phyloP scores from a whole-genome alignment of 2,329 filamentous ascomycete species.

The Fusarium compactum region DNA sequence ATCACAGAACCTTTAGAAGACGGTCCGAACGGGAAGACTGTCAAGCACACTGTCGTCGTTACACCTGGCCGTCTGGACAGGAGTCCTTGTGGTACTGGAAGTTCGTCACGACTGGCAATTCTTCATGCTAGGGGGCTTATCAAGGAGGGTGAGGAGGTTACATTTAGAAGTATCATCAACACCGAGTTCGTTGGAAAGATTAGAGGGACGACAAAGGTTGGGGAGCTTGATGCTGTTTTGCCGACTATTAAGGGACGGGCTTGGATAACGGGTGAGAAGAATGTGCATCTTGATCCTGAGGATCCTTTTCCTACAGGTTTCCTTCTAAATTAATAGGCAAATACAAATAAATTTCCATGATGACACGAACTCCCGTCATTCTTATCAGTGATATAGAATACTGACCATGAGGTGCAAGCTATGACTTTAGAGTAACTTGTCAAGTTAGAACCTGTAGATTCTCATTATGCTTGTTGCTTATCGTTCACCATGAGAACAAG shows the following conservation, averaged over 20 bases:
- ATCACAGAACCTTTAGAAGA: constrained; percentile 47
- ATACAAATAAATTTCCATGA: not conserved
- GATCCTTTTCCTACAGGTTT: constrained; percentile 14
- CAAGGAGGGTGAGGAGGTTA: constrained; percentile 11
- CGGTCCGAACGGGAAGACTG: not conserved
- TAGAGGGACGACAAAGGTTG: constrained; percentile 1
- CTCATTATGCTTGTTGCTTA: not conserved
- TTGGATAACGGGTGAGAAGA: constrained; percentile 27
- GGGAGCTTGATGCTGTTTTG: constrained; percentile 8
- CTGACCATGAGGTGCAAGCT: fast-evolving
- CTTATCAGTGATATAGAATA: fast-evolving
- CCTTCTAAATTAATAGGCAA: not conserved
- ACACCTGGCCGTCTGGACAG: constrained; percentile 16
- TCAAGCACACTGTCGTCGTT: constrained; percentile 17
- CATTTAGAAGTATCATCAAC: constrained; percentile 21
- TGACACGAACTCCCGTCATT: fast-evolving
- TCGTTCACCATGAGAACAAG: not conserved
- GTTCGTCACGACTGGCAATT: constrained; percentile 15
- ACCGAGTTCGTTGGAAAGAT: constrained; percentile 22
- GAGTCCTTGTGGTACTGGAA: constrained; percentile 18
- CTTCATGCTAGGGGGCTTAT: not conserved
- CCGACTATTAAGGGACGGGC: constrained; percentile 15
- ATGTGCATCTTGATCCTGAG: constrained; percentile 20
- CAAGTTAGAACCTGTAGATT: fast-evolving
- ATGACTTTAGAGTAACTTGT: not conserved